Conservation (phyloP, 768 basidiomycete genomes). For the Kwoniella bestiolae region DNA sequence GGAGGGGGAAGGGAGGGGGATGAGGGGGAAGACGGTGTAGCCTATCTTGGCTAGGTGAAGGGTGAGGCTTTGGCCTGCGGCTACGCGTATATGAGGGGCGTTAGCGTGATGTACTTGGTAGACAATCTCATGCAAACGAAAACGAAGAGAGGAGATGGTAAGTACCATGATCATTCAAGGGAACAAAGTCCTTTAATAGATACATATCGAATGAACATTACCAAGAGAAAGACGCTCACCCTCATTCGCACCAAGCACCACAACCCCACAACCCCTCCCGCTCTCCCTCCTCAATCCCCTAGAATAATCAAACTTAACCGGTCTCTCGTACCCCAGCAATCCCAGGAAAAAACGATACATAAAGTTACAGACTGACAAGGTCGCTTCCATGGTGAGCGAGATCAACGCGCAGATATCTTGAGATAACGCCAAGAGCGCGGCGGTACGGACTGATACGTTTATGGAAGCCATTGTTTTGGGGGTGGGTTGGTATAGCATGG, state of each 20-base stretch:
- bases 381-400: conserved; percentile 38
- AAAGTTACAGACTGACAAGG: conserved; percentile 29
- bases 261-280: conserved; percentile 42
- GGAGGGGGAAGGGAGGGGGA: conserved; percentile 37
- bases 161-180: no score
- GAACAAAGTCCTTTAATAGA: no score
- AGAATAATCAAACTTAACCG: not conserved
- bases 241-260: conserved; percentile 41
- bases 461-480: not conserved
- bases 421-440: conserved; percentile 30
- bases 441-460: conserved; percentile 8
- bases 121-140: no score
- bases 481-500: not conserved
- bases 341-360: conserved; percentile 18
- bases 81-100: conserved; percentile 2
- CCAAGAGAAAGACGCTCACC: conserved; percentile 22
- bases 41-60: conserved; percentile 44
- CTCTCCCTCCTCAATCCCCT: conserved; percentile 17
- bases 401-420: conserved; percentile 43
- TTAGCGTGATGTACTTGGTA: not conserved
- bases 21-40: conserved; percentile 49
- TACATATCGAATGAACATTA: no score
- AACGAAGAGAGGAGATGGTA: not conserved
- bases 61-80: conserved; percentile 42
- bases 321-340: conserved; percentile 17